phyloP scores from a whole-genome alignment of 2,329 filamentous ascomycete genomes.

The Apiospora arundinis region DNA sequence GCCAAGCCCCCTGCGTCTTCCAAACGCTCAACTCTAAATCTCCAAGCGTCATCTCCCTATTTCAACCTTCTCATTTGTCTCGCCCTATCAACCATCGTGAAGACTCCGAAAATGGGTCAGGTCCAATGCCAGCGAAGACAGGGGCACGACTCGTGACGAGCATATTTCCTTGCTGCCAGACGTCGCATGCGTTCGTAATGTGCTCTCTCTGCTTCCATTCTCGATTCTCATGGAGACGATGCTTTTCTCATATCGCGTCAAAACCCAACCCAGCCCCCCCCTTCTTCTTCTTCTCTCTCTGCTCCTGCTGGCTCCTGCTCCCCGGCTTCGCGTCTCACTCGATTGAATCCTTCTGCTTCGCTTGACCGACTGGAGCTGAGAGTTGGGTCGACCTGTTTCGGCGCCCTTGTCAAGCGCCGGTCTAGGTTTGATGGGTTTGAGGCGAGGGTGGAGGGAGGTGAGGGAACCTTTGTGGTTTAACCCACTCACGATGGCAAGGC shows the following conservation, averaged over 20 bases:
- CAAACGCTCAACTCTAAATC: constrained; percentile 9
- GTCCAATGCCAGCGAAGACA: neutral
- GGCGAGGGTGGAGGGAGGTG: neutral
- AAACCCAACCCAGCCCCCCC: neutral
- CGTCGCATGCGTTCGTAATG: neutral
- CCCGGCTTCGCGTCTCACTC: neutral
- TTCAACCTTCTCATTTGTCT: neutral
- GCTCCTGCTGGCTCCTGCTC: neutral
- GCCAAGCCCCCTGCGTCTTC: constrained; percentile 14
- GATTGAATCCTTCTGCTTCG: neutral
- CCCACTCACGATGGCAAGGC: neutral
- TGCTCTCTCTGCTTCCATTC: neutral
- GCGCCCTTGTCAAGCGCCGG: neutral
- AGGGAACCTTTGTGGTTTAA: neutral
- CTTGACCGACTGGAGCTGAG: neutral
- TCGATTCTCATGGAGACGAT: neutral
- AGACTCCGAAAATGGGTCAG: neutral
- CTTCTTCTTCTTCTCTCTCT: too few relatives aligned
- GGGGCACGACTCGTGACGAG: constrained; percentile 2
- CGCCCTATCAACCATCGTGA: neutral
- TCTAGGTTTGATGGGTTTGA: constrained; percentile 8
- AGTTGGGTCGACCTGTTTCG: constrained; percentile 17
- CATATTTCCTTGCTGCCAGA: neutral
- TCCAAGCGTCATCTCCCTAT: constrained; percentile 17
- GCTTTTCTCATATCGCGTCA: constrained; percentile 6